phyloP scores from a whole-genome alignment of 345 rosid species.

The Camelina sativa region DNA sequence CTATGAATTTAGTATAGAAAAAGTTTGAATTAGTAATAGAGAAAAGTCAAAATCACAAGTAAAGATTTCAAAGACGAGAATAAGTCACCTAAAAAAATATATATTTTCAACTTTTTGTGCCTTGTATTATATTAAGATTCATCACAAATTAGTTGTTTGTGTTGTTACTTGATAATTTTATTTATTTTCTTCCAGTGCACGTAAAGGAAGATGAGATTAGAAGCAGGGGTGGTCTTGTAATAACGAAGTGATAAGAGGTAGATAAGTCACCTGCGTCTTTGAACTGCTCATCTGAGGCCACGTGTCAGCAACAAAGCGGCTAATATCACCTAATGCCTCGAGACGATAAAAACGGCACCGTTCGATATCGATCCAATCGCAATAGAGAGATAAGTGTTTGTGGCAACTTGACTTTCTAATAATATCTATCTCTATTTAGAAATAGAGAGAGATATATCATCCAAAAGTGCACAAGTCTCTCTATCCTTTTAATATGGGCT shows the following conservation, averaged over 20 bases:
- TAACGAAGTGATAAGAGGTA: conserved; percentile 2
- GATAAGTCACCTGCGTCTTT: conserved; percentile 13
- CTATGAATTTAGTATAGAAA: conserved; percentile 8
- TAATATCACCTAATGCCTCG: conserved; percentile 14
- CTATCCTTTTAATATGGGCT: conserved; percentile 34
- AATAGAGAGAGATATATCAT: not conserved
- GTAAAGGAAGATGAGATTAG: conserved; percentile 37
- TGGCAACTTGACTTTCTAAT: conserved; percentile 17
- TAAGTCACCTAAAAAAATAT: not conserved
- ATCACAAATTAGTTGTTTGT: conserved; percentile 13
- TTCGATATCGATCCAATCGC: conserved; percentile 25
- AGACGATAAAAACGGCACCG: conserved; percentile 33
- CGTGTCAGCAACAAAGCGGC: conserved; percentile 37
- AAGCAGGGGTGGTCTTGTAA: conserved; percentile 17
- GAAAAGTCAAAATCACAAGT: not conserved
- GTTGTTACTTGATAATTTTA: conserved; percentile 18
- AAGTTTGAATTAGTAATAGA: not conserved
- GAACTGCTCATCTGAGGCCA: conserved; percentile 22
- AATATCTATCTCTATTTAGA: not conserved
- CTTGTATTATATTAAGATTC: not conserved
- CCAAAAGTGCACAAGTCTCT: conserved; percentile 40
- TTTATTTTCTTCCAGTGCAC: conserved; percentile 31
- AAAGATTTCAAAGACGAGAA: conserved; percentile 4
- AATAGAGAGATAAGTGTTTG: conserved; percentile 15
- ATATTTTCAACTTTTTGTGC: too few relatives aligned